Evolutionary conservation across 2,329 filamentous ascomycete genomes (phyloP).

Genomic region (Plenodomus lindquistii): DNA sequence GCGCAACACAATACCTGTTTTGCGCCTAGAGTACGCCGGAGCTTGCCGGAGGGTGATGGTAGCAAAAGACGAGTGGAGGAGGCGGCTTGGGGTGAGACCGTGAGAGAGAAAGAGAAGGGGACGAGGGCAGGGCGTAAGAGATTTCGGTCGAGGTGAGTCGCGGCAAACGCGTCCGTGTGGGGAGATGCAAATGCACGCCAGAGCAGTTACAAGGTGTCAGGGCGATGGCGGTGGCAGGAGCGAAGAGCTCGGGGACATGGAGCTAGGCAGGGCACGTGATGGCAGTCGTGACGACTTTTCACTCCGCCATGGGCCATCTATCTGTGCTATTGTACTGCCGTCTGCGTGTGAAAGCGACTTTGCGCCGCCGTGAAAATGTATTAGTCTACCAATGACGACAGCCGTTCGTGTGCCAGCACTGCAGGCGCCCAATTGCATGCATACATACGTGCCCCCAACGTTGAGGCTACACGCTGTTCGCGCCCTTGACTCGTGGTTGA

Average conservation of each 20-base stretch:
- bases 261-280: constrained; percentile 17
- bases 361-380: constrained; percentile 16
- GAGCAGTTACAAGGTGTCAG: constrained; percentile 16
- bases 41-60: constrained; percentile 24
- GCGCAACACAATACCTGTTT: constrained; percentile 26
- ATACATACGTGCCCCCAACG: constrained; percentile 18
- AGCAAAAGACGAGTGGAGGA: constrained; percentile 8
- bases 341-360: constrained; percentile 16
- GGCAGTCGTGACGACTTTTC: constrained; percentile 14
- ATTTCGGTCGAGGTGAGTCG: constrained; percentile 19
- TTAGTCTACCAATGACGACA: constrained; percentile 22
- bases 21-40: constrained; percentile 26
- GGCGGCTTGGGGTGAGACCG: constrained; percentile 6
- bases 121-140: constrained; percentile 16
- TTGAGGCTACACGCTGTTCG: constrained; percentile 17
- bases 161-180: constrained; percentile 27
- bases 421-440: constrained; percentile 22
- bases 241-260: neutral
- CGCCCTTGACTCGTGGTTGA: constrained; percentile 16
- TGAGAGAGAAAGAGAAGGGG: constrained; percentile 18
- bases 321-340: constrained; percentile 1
- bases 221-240: constrained; percentile 10
- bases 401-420: constrained; percentile 16
- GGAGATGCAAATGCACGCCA: constrained; percentile 4
- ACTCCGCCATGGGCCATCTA: neutral